These are phyloP conservation scores for Myxozyma vanderwaltii DNA, from an alignment of 805 yeast genomes.

Conservation along the genomic window DNA sequence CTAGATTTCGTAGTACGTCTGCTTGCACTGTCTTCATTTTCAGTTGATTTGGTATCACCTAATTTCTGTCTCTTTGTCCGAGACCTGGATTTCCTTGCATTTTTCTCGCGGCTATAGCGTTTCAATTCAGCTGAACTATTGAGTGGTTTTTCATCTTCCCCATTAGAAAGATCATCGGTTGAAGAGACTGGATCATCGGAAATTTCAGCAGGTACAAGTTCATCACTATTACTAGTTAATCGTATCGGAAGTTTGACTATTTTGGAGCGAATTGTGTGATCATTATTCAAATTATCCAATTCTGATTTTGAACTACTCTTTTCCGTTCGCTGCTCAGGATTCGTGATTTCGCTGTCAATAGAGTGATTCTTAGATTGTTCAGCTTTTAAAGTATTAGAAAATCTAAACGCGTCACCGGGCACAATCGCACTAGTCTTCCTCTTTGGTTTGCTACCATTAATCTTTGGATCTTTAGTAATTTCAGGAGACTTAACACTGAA, in stretches of 20 bases:
- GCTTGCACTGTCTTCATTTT: background rate
- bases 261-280: background rate
- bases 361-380: background rate
- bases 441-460: background rate
- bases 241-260: constrained; percentile 3
- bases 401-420: constrained; percentile 7
- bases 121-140: background rate
- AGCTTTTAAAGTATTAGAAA: background rate
- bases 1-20: background rate
- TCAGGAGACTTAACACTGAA: background rate
- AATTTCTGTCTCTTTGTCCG: background rate
- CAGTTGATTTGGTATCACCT: background rate
- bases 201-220: constrained; percentile 7
- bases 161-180: background rate
- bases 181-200: constrained; percentile 21
- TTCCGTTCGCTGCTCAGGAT: background rate
- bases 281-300: too few species aligned
- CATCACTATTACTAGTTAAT: constrained; percentile 5
- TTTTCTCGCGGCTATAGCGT: background rate
- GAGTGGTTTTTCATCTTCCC: background rate
- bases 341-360: background rate
- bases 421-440: background rate
- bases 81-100: background rate
- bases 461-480: background rate
- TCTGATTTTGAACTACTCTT: background rate